Evolutionary conservation across 129 eudicot species (phyloP).

Genomic region (Escallonia rubra): DNA sequence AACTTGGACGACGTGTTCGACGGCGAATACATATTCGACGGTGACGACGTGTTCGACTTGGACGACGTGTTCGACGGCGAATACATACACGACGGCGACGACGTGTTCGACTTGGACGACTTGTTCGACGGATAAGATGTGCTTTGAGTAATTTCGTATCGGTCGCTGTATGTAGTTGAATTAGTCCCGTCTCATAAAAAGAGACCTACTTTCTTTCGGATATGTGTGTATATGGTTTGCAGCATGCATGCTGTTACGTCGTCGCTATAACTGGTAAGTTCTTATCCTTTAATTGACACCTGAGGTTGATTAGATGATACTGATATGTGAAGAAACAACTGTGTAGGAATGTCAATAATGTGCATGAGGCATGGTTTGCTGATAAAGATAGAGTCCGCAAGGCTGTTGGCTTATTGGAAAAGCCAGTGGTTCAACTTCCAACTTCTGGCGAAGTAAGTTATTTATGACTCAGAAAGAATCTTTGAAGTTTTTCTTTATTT

Average conservation of each 20-base stretch:
- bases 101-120: conserved; percentile 42
- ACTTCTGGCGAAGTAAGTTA: conserved; percentile 50
- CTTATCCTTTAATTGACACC: no score
- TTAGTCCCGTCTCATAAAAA: no score
- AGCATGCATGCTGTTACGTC: no score
- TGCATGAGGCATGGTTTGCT: conserved; percentile 95
- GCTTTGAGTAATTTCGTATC: no score
- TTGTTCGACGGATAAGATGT: conserved; percentile 12
- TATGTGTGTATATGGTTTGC: no score
- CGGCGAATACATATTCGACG: no score
- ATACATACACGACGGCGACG: not conserved
- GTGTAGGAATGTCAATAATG: conserved; percentile 71
- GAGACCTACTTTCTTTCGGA: no score
- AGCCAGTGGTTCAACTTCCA: conserved; percentile 27
- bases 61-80: conserved; percentile 26
- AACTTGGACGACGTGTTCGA: no score
- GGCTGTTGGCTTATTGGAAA: conserved; percentile 72
- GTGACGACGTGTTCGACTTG: conserved; percentile 42
- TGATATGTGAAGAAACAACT: not conserved
- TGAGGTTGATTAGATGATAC: not conserved
- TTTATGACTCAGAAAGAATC: not conserved
- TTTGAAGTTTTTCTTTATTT: not conserved
- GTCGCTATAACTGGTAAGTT: no score
- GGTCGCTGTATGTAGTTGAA: no score
- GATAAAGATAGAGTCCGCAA: conserved; percentile 80